A percentile compares a stretch with the other conserved stretches of the same genome.
Conservation (phyloP, 2,329 filamentous ascomycete genomes). For the Hortaea sp. region DNA sequence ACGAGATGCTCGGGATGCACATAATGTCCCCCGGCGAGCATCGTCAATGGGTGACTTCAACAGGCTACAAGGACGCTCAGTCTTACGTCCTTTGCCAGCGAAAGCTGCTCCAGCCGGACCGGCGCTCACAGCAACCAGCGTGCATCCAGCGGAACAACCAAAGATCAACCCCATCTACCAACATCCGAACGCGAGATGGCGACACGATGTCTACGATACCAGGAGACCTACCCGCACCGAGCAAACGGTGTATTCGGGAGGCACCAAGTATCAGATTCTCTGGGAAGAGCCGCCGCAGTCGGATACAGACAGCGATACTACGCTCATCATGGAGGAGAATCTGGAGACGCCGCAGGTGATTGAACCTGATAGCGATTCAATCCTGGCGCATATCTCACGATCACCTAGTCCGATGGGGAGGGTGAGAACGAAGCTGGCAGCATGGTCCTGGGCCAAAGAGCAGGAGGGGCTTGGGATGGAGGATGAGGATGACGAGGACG, state of each 20-base stretch:
- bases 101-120: conserved; percentile 6
- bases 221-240: conserved; percentile 9
- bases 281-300: conserved; percentile 14
- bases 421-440: conserved; percentile 16
- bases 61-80: neutral
- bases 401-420: conserved; percentile 10
- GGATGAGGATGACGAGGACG: conserved; percentile 3
- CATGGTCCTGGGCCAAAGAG: conserved; percentile 16
- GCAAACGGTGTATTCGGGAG: conserved; percentile 14
- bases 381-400: neutral
- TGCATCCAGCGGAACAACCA: conserved; percentile 10
- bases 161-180: conserved; percentile 11
- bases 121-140: conserved; percentile 13
- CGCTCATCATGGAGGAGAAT: neutral
- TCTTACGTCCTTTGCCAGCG: conserved; percentile 1
- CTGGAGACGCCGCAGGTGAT: neutral
- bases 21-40: neutral
- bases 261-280: conserved; percentile 15
- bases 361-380: neutral
- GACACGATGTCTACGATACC: neutral
- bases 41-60: conserved; percentile 6
- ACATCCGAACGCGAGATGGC: conserved; percentile 4
- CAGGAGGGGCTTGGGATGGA: neutral
- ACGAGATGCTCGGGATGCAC: neutral
- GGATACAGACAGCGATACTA: conserved; percentile 7